Evolutionary conservation across 2,329 filamentous ascomycete genomes (phyloP).

Genomic region (Phialophora verrucosa): DNA sequence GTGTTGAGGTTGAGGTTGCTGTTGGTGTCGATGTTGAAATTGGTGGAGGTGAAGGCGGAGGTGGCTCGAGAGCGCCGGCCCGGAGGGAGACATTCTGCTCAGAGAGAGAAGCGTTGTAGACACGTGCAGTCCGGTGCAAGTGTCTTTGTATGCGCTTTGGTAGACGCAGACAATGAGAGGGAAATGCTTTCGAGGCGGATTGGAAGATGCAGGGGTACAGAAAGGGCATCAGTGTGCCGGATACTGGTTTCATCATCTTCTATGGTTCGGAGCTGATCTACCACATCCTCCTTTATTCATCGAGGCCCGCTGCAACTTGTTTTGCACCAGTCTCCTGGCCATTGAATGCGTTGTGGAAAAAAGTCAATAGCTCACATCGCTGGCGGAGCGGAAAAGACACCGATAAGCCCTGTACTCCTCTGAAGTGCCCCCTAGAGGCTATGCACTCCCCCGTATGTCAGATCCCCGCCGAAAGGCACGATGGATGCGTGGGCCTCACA

Average conservation of each 20-base stretch:
- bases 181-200: slow-evolving; percentile 11
- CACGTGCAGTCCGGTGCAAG: slow-evolving; percentile 1
- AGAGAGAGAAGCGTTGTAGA: slow-evolving; percentile 14
- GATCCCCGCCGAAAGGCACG: not conserved
- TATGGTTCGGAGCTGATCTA: not conserved
- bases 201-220: slow-evolving; percentile 44
- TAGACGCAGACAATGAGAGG: slow-evolving; percentile 30
- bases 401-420: not conserved
- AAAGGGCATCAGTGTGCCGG: slow-evolving; percentile 43
- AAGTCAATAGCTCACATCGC: not conserved
- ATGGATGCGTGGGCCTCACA: not conserved
- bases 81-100: slow-evolving; percentile 36
- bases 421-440: not conserved
- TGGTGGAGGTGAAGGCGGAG: slow-evolving; percentile 24
- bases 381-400: slow-evolving; percentile 15
- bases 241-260: slow-evolving; percentile 24
- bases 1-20: slow-evolving; percentile 43
- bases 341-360: not conserved
- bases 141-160: slow-evolving; percentile 22
- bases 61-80: slow-evolving; percentile 27
- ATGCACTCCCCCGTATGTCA: not conserved
- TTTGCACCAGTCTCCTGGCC: not conserved
- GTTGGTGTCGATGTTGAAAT: slow-evolving; percentile 4
- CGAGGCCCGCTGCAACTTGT: not conserved
- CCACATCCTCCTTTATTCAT: not conserved